Evolutionary conservation across 1,284 basidiomycete species (phyloP), one percentile per base, ranked within the genome.

Genomic region (Malassezia caprae): DNA sequence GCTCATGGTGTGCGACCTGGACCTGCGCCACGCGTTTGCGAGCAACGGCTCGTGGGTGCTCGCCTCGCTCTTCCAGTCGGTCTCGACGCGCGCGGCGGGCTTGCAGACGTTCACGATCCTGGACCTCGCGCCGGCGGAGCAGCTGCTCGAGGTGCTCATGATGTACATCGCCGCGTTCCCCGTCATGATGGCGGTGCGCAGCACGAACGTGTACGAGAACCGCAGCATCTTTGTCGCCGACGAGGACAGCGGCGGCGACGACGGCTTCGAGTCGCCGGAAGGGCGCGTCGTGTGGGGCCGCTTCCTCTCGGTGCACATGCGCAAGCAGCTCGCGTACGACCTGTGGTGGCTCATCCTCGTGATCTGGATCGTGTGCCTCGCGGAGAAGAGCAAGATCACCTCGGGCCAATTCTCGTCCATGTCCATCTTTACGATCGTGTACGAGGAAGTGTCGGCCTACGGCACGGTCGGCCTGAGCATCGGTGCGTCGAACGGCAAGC

Each of bases 191-290:
- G 85, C 84, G 63, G 88, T 98, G 10, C 86, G 91, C n/a, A 83
- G 87, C n/a, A 96, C 93, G 19, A 96, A 96, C 75, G 93, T 96
- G 0, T 96, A 96, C 75, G 93, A 98, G 73, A 90, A 96, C 67
- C 83, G 67, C 50, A 65, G 65, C 21, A 59, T 75, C 2, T 72
- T 73, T 6, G 62, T 71, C 11, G 71, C 61, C 43, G 57, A 59
- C 39, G 50, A 52, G 5, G 48, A 59, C n/a, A 53, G 37, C 26
- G 27, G 39, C 24, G 32, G 32, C 11, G 51, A 43, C 31, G 34
- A 42, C 24, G 50, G 42, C 4, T 26, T 28, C 23, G 41, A 43
- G 41, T 28, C 24, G 24, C 21, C 32, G n/a, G 46, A 48, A 11
- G 21, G 19, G 12, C 48, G 30, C 41, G 44, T 26, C 11, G 81